Base-by-base conservation (phyloP, 495 filamentous ascomycete species). In the Aspergillus haitiensis region DNA sequence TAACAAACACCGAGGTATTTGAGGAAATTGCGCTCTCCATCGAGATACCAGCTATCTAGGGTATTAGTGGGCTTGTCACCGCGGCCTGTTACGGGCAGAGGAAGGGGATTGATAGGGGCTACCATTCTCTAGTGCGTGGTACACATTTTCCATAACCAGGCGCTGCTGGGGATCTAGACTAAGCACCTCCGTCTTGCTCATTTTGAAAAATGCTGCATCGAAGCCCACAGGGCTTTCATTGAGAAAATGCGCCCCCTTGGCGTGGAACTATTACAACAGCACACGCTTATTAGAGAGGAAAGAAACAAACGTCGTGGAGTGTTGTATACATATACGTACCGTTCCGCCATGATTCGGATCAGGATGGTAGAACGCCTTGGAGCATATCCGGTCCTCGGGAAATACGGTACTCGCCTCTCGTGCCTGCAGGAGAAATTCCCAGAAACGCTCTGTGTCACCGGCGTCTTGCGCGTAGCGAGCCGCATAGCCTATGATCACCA, bases 111-210 rank as follows among this genome's bases (percentile, higher is more conserved):
- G 21, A 27, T 27, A 27, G n/a, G 1, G 1, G 34, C 16, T 34
- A 54, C 55, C 67, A 61, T 68, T 70, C 49, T 72, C 70, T 6
- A 72, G 56, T 5, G 61, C 63, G 47, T 70, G 65, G 51, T 68
- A 72, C 8, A 64, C 52, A 12, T 51, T 47, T 47, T 72, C 69
- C 12, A 72, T 55, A 18, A 63, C 45, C 6, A 72, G 36, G 37
- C 66, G 64, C 33, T 58, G 62, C 52, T 70, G 68, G 6, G 68
- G 66, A 55, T 70, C 69, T 1, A 65, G 35, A 33, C 13, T 34
- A 1, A 36, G 32, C 2, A 39, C 37, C n/a, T 61, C 53, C 1
- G 36, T 21, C 3, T 27, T 18, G 15, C n/a, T 52, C 13, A 56
- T 27, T 9, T 36, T 44, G 39, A 61, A 61, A 39, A 61, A 61